Conservation (phyloP, 2,329 filamentous ascomycete species). For the Ophiosphaerella korrae region DNA sequence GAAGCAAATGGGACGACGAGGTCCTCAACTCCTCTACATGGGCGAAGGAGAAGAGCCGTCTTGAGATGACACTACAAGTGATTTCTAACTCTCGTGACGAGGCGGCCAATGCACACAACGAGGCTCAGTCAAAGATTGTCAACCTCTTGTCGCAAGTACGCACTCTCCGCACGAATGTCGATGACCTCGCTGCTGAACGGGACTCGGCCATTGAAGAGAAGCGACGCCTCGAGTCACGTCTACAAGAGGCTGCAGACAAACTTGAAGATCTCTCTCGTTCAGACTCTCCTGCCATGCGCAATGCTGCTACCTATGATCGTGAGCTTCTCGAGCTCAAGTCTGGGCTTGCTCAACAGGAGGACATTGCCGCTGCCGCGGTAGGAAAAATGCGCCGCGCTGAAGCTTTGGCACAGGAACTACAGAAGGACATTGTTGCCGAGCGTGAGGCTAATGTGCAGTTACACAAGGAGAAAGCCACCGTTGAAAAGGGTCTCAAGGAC, state of each 20-base stretch:
- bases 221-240: constrained; percentile 80
- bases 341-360: constrained; percentile 87
- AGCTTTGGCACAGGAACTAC: constrained; percentile 82
- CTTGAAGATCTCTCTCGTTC: constrained; percentile 86
- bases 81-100: constrained; percentile 91
- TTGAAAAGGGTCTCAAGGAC: constrained; percentile 92
- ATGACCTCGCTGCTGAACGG: constrained; percentile 83
- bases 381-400: constrained; percentile 98
- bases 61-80: constrained; percentile 88
- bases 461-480: constrained; percentile 84
- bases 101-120: constrained; percentile 89
- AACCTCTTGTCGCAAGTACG: constrained; percentile 88
- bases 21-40: constrained; percentile 96
- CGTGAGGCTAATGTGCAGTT: constrained; percentile 80
- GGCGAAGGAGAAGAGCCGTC: constrained; percentile 94
- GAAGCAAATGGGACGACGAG: constrained; percentile 97
- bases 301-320: constrained; percentile 85
- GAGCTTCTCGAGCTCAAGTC: constrained; percentile 90
- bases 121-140: constrained; percentile 92
- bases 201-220: constrained; percentile 88
- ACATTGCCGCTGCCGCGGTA: constrained; percentile 86
- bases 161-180: constrained; percentile 78
- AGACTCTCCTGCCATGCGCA: constrained; percentile 84
- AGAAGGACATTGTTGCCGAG: constrained; percentile 88
- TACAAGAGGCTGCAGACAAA: constrained; percentile 85